phyloP scores from a whole-genome alignment of 768 basidiomycete species.

The Tylopilus felleus region DNA sequence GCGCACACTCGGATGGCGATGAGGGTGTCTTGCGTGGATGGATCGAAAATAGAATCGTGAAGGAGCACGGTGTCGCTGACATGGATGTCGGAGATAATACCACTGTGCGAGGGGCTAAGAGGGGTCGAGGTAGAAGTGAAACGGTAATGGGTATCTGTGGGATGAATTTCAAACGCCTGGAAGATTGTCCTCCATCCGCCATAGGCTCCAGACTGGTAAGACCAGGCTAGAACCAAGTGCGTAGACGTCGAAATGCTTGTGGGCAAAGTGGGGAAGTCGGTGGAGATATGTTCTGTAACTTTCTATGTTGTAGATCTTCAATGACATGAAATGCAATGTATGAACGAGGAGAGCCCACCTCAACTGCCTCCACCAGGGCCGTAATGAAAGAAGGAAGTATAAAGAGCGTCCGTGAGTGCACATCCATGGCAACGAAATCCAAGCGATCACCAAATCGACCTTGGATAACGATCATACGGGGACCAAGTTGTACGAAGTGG shows the following conservation, averaged over 20 bases:
- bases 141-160: neutral
- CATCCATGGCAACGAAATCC: conserved; percentile 12
- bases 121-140: neutral
- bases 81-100: conserved; percentile 2
- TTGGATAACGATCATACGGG: conserved; percentile 1
- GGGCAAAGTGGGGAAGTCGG: too few species aligned
- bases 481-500: too few species aligned
- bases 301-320: neutral
- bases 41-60: conserved; percentile 8
- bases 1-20: conserved; percentile 5
- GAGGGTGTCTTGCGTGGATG: conserved; percentile 7
- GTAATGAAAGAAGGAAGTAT: neutral
- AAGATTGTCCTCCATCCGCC: conserved; percentile 7
- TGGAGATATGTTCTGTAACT: neutral
- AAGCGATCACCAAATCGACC: too few species aligned
- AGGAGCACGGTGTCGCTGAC: conserved; percentile 4
- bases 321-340: neutral
- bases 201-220: neutral
- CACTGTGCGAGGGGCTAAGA: conserved; percentile 10
- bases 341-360: conserved; percentile 1
- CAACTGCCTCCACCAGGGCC: neutral
- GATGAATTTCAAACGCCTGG: conserved; percentile 14
- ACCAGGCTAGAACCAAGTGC: conserved; percentile 14
- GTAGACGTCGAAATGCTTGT: conserved; percentile 19
- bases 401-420: conserved; percentile 9